Percentiles rank a stretch among this genome's conserved stretches.
phyloP scores from a whole-genome alignment of 768 basidiomycete species.

The Lactifluus hygrophoroides region DNA sequence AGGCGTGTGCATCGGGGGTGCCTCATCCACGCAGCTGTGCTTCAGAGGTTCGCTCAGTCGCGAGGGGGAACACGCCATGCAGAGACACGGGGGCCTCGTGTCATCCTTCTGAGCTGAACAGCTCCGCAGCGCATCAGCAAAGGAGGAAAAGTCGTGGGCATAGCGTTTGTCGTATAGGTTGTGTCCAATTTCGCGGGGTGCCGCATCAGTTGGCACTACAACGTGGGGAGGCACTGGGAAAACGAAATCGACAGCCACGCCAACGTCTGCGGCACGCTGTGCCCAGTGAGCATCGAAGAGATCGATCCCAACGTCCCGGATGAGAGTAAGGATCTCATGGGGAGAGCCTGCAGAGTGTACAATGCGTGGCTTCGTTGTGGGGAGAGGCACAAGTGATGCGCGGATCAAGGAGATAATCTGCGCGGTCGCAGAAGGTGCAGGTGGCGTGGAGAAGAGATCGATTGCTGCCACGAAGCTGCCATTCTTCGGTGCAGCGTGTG shows the following conservation, averaged over 20 bases:
- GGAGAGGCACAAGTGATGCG: slow-evolving; percentile 50
- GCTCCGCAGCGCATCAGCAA: slow-evolving; percentile 42
- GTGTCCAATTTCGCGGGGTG: slow-evolving; percentile 47
- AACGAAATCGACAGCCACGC: slow-evolving; percentile 69
- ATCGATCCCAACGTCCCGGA: slow-evolving; percentile 61
- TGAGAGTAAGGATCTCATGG: slow-evolving; percentile 64
- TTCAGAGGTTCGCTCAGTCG: slow-evolving; percentile 12
- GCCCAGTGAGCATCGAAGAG: slow-evolving; percentile 72
- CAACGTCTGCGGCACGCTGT: slow-evolving; percentile 53
- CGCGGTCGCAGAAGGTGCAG: not conserved
- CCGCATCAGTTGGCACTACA: slow-evolving; percentile 1
- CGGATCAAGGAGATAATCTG: slow-evolving; percentile 38
- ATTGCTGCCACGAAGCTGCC: not conserved
- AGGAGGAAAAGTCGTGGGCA: slow-evolving; percentile 47
- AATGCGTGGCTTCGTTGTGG: slow-evolving; percentile 52
- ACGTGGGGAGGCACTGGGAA: slow-evolving; percentile 45
- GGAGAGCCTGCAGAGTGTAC: slow-evolving; percentile 48
- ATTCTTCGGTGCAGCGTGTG: not conserved
- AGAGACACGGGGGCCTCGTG: slow-evolving; percentile 29
- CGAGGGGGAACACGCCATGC: slow-evolving; percentile 26
- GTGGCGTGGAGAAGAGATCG: slow-evolving; percentile 4
- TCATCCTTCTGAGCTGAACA: slow-evolving; percentile 26
- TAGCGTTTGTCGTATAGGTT: slow-evolving; percentile 60
- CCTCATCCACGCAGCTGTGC: slow-evolving; percentile 20
- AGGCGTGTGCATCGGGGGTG: slow-evolving; percentile 28